Base-by-base conservation (phyloP, 352 stramenopile species). In the Pythium aristosporum region DNA sequence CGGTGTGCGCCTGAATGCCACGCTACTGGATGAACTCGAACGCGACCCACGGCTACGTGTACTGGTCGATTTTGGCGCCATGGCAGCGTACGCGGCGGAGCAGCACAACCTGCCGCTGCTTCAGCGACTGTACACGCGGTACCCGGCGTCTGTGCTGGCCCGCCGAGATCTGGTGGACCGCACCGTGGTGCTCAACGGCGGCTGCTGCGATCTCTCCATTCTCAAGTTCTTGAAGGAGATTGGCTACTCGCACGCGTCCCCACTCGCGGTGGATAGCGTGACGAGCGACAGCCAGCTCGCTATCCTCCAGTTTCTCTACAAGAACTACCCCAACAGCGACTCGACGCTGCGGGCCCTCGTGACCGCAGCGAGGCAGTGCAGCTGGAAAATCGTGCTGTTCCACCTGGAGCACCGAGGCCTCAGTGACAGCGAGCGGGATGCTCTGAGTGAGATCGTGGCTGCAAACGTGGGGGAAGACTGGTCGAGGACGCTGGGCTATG, bases 261-360 rank as follows among this genome's bases (percentile, higher is more conserved):
- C 54, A 6, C 3, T 61, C 18, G 54, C 54, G 25, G 52, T 61
- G 54, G 54, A 61, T 30, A 44, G n/a, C 15, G 51, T 57, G 51
- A 28, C n/a, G 3, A 32, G 51, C 20, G 51, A 57, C n/a, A 32
- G 37, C 36, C 30, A 57, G 9, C 34, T 57, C n/a, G 23, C 18
- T 5, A 9, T 57, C 9, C n/a, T 61, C 9, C 25, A 28, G 21
- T 61, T 53, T 43, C 15, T 61, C 5, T 52, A 53, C 42, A 3
- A 43, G 25, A 23, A 61, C n/a, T 61, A 52, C 20, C 42, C n/a
- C 9, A 41, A 52, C 28, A 28, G 42, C 3, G 42, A 42, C 41
- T 53, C 16, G 10, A 61, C 54, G 16, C 9, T 42, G 10, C n/a
- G 30, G 12, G 41, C 16, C 1, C 2, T 44, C 5, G 6, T 61